Evolutionary conservation across 176 grass and related monocot genomes (phyloP).

Genomic region (Aegilops longissima): DNA sequence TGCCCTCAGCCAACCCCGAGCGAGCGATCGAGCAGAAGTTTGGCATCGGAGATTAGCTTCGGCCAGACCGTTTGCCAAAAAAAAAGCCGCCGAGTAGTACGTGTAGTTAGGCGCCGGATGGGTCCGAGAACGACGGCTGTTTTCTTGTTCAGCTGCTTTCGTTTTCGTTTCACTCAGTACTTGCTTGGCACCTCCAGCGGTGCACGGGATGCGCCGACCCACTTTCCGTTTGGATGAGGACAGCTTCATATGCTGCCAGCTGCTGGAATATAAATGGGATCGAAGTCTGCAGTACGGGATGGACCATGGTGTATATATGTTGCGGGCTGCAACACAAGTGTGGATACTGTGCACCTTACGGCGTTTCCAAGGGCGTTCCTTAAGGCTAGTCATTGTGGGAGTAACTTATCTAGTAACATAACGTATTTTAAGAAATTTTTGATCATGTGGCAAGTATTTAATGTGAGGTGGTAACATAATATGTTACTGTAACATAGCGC

Average conservation of each 20-base stretch:
- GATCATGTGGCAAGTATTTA: too few species aligned
- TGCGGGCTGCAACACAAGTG: too few species aligned
- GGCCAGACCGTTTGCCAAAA: neutral
- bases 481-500: too few species aligned
- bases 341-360: too few species aligned
- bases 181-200: neutral
- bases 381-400: too few species aligned
- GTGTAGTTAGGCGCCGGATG: neutral
- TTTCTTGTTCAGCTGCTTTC: neutral
- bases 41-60: too few species aligned
- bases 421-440: too few species aligned
- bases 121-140: neutral
- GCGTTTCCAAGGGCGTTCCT: too few species aligned
- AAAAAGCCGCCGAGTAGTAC: neutral
- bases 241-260: neutral
- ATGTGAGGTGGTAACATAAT: too few species aligned
- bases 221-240: neutral
- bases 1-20: neutral
- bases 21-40: neutral
- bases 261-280: neutral
- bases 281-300: neutral
- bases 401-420: too few species aligned
- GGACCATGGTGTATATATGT: neutral
- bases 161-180: neutral
- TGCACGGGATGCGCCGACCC: neutral